Evolutionary conservation across 768 basidiomycete species (phyloP).

Genomic region (Psilocybe azurescens): DNA sequence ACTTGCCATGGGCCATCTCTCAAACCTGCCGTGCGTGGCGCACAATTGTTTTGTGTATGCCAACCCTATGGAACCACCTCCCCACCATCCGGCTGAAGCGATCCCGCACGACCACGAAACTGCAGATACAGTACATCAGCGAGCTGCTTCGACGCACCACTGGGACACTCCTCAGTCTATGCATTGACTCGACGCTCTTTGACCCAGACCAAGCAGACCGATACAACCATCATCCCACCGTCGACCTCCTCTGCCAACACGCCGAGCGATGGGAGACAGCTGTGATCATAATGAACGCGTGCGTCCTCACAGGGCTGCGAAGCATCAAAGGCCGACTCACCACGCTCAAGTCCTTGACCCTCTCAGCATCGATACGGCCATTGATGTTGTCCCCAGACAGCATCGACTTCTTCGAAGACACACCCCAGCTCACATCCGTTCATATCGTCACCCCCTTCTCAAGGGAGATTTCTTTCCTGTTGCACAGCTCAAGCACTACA

Average conservation of each 20-base stretch:
- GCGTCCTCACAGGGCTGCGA: neutral
- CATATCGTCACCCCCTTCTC: neutral
- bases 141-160: too few species aligned
- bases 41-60: too few species aligned
- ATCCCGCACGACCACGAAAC: too few species aligned
- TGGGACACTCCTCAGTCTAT: too few species aligned
- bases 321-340: too few species aligned
- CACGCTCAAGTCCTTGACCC: too few species aligned
- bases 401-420: neutral
- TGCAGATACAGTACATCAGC: too few species aligned
- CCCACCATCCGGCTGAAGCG: too few species aligned
- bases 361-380: neutral
- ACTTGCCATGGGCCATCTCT: neutral
- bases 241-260: too few species aligned
- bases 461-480: neutral
- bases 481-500: too few species aligned
- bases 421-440: neutral
- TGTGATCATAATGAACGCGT: neutral
- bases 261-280: too few species aligned
- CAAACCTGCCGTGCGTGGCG: neutral
- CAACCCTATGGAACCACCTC: too few species aligned
- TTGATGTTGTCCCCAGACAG: neutral
- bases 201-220: neutral
- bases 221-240: neutral
- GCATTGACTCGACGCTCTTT: neutral